These are phyloP conservation scores for Candida tropicalis DNA, from an alignment of 1,139 yeast genomes.

Conservation along the genomic window DNA sequence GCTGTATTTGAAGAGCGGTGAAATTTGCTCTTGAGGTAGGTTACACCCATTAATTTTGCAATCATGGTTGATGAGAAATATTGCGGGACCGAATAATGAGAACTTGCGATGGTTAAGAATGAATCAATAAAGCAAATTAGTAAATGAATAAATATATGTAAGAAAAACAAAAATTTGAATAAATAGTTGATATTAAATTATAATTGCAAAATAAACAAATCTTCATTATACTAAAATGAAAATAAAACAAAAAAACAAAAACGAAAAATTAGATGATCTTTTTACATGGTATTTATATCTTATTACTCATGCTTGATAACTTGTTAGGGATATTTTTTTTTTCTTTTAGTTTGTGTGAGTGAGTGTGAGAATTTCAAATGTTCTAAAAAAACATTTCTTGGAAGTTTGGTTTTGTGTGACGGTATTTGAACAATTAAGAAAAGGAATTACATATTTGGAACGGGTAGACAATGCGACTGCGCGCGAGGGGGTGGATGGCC, in stretches of 20 bases:
- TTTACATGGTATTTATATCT: neutral
- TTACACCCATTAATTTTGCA: constrained; percentile 11
- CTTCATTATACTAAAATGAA: no score
- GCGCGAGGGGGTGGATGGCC: no score
- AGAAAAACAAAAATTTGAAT: neutral
- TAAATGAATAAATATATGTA: neutral
- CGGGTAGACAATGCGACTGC: no score
- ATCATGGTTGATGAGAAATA: no score
- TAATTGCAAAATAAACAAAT: no score
- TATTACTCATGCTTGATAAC: neutral
- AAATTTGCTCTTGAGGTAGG: constrained; percentile 10
- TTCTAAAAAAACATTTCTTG: neutral
- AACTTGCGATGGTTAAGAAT: no score
- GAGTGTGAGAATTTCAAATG: neutral
- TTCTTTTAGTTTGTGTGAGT: no score
- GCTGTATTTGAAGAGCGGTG: constrained; percentile 1
- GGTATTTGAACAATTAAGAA: neutral
- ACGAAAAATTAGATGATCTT: neutral
- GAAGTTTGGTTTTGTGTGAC: neutral
- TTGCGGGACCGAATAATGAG: no score
- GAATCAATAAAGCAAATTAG: neutral
- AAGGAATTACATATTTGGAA: neutral
- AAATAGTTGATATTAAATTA: neutral
- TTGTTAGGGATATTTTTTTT: neutral
- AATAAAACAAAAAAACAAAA: no score